Base-by-base conservation (phyloP, 1,284 basidiomycete species). In the Moesziomyces antarcticus region DNA sequence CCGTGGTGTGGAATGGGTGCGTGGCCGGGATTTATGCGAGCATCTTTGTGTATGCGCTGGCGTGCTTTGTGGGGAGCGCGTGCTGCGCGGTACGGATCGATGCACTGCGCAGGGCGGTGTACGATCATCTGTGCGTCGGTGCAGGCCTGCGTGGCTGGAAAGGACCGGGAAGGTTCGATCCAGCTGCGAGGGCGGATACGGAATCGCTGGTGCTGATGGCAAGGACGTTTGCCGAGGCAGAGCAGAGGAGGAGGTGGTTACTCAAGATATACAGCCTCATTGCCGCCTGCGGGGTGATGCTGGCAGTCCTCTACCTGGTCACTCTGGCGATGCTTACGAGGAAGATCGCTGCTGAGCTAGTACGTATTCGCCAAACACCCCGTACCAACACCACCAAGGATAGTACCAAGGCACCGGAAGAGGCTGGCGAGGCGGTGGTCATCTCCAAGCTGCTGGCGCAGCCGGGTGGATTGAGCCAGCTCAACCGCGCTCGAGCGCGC, bases 1-100 rank as follows among this genome's bases (percentile, higher is more conserved):
- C 63, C 7, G 51, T 42, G 56, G 7, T 72, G 5, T 72, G 69
- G 69, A 72, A 72, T 42, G 16, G 21, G 10, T 30, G 13, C 9
- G 41, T 72, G 20, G 27, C 56, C 0, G 13, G 24, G 20, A 3
- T 30, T 16, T 72, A 56, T 16, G 5, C 35, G 1, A 3, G 16
- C 3, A 24, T 50, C 3, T 16, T 57, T 2, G 3, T 20, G 2
- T 9, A 25, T 13, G 65, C 61, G 1, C 1, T 58, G 14, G 1
- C 48, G 3, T 22, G 33, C 3, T 25, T 49, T 14, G 21, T 35
- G 43, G 42, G 42, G 2, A 30, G 45, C 13, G 50, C 58, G 1
- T 0, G 27, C 21, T 43, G 35, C 14, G 21, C 47, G 0, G 44
- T 51, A 49, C 42, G 55, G 30, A 44, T 67, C 40, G 20, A 30